Evolutionary conservation across 164 flowering plant species (phyloP).

Genomic region (Nelumbo lutea): DNA sequence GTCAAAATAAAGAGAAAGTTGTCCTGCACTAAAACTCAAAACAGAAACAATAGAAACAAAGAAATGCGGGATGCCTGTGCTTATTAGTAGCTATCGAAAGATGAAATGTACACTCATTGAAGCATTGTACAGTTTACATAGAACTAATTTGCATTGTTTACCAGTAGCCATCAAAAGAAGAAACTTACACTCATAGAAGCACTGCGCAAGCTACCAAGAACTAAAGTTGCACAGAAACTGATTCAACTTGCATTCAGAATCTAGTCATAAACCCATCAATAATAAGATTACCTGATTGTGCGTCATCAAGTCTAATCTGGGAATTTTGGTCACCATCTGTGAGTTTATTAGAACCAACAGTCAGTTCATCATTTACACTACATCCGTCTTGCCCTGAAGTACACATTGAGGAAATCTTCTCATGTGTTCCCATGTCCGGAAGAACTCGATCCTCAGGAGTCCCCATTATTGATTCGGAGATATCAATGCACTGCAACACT

Average conservation of each 20-base stretch:
- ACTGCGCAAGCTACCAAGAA: no score
- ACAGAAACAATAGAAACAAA: slow-evolving; percentile 16
- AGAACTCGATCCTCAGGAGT: not conserved
- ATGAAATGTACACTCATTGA: no score
- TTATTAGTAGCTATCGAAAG: not conserved
- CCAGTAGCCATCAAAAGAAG: no score
- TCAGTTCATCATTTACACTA: slow-evolving; percentile 2
- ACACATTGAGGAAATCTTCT: slow-evolving; percentile 12
- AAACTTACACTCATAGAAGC: no score
- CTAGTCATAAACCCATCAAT: not conserved
- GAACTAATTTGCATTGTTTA: no score
- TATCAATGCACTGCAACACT: slow-evolving; percentile 28
- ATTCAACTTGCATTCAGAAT: not conserved
- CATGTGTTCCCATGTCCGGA: not conserved
- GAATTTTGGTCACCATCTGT: slow-evolving; percentile 9
- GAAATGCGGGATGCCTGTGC: not conserved
- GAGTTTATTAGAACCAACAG: slow-evolving; percentile 3
- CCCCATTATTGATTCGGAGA: not conserved
- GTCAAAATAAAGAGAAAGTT: slow-evolving; percentile 31
- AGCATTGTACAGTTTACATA: no score
- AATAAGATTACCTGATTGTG: slow-evolving; percentile 24
- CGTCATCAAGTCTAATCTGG: slow-evolving; percentile 9
- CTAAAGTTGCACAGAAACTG: not conserved
- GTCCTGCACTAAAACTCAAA: slow-evolving; percentile 34
- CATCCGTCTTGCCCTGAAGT: not conserved